Conservation (phyloP, 2,329 filamentous ascomycete genomes). For the Talaromyces sp. region DNA sequence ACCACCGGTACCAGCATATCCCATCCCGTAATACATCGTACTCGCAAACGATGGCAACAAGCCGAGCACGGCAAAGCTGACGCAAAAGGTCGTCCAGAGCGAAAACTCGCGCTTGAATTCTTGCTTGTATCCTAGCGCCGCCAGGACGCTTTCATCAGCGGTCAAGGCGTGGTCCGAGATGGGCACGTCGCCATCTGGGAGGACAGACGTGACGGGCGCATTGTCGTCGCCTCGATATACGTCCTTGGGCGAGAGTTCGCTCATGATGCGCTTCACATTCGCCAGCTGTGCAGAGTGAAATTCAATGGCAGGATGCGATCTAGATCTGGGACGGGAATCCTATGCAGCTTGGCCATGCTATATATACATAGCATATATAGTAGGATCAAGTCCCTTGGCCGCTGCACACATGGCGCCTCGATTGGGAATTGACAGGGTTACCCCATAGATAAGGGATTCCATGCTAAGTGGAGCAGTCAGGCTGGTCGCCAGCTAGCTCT, state of each 20-base stretch:
- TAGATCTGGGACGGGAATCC: background rate
- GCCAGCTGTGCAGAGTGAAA: background rate
- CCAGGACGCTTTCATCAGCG: slow-evolving; percentile 38
- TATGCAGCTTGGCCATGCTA: background rate
- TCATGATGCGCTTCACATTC: background rate
- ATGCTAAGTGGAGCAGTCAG: background rate
- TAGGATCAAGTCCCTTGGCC: no score
- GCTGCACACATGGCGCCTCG: background rate
- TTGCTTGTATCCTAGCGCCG: slow-evolving; percentile 49
- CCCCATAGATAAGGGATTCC: slow-evolving; percentile 1
- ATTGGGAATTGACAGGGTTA: background rate
- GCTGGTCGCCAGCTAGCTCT: slow-evolving; percentile 1
- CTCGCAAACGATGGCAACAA: slow-evolving; percentile 66
- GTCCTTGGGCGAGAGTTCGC: slow-evolving; percentile 10
- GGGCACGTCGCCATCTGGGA: slow-evolving; percentile 33
- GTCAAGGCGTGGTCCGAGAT: slow-evolving; percentile 30
- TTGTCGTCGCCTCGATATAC: slow-evolving; percentile 19
- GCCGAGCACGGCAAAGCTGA: slow-evolving; percentile 68
- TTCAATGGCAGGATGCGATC: background rate
- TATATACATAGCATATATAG: background rate
- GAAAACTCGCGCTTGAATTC: slow-evolving; percentile 67
- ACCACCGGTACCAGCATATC: slow-evolving; percentile 53
- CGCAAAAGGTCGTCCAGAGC: slow-evolving; percentile 68
- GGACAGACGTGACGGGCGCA: slow-evolving; percentile 31
- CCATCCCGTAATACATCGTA: slow-evolving; percentile 64